Evolutionary conservation across 2,329 filamentous ascomycete species (phyloP).

Genomic region (Huntiella moniliformis): DNA sequence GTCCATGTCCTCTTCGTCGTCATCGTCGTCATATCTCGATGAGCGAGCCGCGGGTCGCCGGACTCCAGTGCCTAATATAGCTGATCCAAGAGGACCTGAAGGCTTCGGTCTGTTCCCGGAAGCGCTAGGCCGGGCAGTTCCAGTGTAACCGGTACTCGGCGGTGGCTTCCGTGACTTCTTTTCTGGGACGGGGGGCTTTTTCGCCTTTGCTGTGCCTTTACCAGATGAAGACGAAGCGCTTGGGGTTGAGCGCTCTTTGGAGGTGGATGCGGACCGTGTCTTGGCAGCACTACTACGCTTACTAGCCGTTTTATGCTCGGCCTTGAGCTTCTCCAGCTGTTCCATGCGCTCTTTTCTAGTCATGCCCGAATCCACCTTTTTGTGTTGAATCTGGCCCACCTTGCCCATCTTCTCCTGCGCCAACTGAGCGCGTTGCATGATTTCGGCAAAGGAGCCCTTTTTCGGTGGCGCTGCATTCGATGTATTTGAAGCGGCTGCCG

Average conservation of each 20-base stretch:
- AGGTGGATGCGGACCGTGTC: neutral
- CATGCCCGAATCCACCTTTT: slow-evolving; percentile 46
- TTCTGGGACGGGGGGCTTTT: slow-evolving; percentile 20
- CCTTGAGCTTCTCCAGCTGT: slow-evolving; percentile 17
- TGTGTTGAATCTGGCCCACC: slow-evolving; percentile 56
- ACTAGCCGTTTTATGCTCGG: slow-evolving; percentile 2
- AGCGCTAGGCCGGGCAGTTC: slow-evolving; percentile 42
- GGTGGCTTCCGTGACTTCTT: slow-evolving; percentile 45
- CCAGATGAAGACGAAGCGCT: neutral
- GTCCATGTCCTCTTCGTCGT: slow-evolving; percentile 41
- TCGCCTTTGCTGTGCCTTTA: neutral
- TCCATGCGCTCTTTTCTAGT: slow-evolving; percentile 33
- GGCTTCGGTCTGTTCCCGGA: slow-evolving; percentile 17
- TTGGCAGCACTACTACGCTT: neutral
- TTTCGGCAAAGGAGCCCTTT: slow-evolving; percentile 56
- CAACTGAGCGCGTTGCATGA: slow-evolving; percentile 52
- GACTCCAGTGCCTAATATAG: slow-evolving; percentile 20
- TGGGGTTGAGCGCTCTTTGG: neutral
- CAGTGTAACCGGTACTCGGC: slow-evolving; percentile 46
- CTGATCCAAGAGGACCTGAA: slow-evolving; percentile 15
- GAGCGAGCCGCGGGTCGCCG: slow-evolving; percentile 14
- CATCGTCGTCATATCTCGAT: slow-evolving; percentile 35
- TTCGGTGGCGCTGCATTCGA: slow-evolving; percentile 31
- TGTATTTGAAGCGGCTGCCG: neutral
- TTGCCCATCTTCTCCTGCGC: slow-evolving; percentile 42